phyloP scores from a whole-genome alignment of 1,139 yeast species.

The Zygotorulaspora mrakii region DNA sequence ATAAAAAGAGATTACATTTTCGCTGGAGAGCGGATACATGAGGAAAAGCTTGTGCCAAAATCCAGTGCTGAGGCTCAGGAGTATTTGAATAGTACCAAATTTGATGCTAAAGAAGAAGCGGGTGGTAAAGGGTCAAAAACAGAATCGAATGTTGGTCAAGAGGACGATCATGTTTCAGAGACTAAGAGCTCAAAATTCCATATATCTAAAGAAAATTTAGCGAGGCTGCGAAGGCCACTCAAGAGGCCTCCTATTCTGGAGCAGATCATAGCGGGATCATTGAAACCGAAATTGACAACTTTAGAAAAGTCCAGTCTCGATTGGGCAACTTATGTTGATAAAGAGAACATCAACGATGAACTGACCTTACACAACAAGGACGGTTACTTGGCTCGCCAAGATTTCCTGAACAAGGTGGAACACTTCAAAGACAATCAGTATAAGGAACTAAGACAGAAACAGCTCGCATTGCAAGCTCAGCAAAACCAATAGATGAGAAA shows the following conservation, averaged over 20 bases:
- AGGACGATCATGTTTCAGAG: neutral
- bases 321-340: constrained; percentile 94
- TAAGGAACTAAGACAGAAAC: constrained; percentile 49
- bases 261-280: constrained; percentile 56
- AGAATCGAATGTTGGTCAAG: constrained; percentile 6
- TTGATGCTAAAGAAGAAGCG: constrained; percentile 26
- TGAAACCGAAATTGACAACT: constrained; percentile 74
- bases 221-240: constrained; percentile 40
- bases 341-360: constrained; percentile 79
- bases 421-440: constrained; percentile 59
- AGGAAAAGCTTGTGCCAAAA: constrained; percentile 69
- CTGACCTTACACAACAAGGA: constrained; percentile 67
- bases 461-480: constrained; percentile 31
- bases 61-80: constrained; percentile 87
- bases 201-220: constrained; percentile 11
- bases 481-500: constrained; percentile 13
- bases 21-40: constrained; percentile 81
- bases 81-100: constrained; percentile 55
- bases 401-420: constrained; percentile 76
- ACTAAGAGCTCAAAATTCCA: neutral
- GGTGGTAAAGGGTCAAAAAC: constrained; percentile 8
- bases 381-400: constrained; percentile 89
- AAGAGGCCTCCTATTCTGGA: constrained; percentile 78
- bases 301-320: constrained; percentile 88
- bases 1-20: constrained; percentile 78